Evolutionary conservation across 345 rosid genomes (phyloP).

Genomic region (Brassica nigra): DNA sequence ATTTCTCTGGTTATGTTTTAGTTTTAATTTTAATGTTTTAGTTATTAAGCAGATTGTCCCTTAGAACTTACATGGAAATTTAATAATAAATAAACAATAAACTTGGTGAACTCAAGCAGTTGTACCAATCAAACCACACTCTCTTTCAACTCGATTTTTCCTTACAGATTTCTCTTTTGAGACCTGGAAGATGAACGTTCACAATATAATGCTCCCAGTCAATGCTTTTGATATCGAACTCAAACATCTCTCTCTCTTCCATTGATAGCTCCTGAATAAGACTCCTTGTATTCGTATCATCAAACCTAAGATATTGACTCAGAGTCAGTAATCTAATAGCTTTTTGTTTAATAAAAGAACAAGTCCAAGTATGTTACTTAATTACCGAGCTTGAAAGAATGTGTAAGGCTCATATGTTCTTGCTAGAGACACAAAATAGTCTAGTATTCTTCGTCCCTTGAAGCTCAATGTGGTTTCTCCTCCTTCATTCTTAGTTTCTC

Average conservation of each 20-base stretch:
- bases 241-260: constrained; percentile 43
- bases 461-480: neutral
- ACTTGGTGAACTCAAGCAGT: neutral
- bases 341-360: neutral
- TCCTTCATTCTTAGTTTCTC: neutral
- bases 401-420: constrained; percentile 25
- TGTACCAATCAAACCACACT: neutral
- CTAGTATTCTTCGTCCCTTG: constrained; percentile 12
- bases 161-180: neutral
- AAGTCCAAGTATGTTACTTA: neutral
- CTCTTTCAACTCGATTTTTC: neutral
- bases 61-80: no score
- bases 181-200: constrained; percentile 45
- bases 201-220: constrained; percentile 47
- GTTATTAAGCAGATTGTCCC: no score
- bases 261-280: constrained; percentile 34
- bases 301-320: constrained; percentile 34
- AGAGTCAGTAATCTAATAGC: neutral
- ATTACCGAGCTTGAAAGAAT: constrained; percentile 22
- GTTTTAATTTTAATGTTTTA: no score
- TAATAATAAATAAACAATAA: no score
- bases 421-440: constrained; percentile 20
- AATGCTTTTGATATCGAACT: constrained; percentile 33
- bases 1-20: no score
- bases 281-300: constrained; percentile 37